Conservation (phyloP, 352 stramenopile genomes). For the Phytophthora nicotianae region DNA sequence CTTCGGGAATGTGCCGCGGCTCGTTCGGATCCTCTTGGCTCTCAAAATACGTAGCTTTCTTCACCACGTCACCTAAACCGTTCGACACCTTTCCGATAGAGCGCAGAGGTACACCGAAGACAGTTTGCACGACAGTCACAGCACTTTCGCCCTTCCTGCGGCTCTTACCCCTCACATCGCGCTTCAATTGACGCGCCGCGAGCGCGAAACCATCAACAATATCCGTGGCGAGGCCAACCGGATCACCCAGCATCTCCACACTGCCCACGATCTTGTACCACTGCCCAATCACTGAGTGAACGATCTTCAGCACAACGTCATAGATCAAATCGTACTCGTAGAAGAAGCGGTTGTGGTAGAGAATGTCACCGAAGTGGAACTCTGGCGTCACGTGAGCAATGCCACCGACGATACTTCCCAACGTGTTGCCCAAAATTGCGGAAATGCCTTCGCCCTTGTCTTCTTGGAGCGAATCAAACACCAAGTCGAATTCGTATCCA, state of each 20-base stretch:
- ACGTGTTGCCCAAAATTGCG: slow-evolving; percentile 76
- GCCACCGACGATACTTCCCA: slow-evolving; percentile 88
- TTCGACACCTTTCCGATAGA: slow-evolving; percentile 88
- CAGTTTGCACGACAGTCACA: slow-evolving; percentile 79
- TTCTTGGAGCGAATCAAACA: slow-evolving; percentile 86
- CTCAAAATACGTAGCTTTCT: slow-evolving; percentile 83
- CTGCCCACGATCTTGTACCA: slow-evolving; percentile 92
- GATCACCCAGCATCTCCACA: slow-evolving; percentile 85
- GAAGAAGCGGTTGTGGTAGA: slow-evolving; percentile 83
- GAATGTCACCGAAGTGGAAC: slow-evolving; percentile 77
- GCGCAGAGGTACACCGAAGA: slow-evolving; percentile 74
- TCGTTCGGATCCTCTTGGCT: slow-evolving; percentile 75
- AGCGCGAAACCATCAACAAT: slow-evolving; percentile 88
- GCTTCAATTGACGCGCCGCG: slow-evolving; percentile 80
- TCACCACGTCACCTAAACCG: slow-evolving; percentile 83
- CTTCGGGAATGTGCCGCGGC: slow-evolving; percentile 78
- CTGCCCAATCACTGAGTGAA: slow-evolving; percentile 75
- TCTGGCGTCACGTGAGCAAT: slow-evolving; percentile 87
- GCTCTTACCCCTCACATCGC: slow-evolving; percentile 78
- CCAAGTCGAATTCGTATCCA: slow-evolving; percentile 74
- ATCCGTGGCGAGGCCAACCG: slow-evolving; percentile 81
- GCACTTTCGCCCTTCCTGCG: slow-evolving; percentile 83
- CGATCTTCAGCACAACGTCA: slow-evolving; percentile 74
- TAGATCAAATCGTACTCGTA: slow-evolving; percentile 86
- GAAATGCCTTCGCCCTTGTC: slow-evolving; percentile 81